Conservation (phyloP, 2,329 filamentous ascomycete genomes). For the Alternaria gansuensis region DNA sequence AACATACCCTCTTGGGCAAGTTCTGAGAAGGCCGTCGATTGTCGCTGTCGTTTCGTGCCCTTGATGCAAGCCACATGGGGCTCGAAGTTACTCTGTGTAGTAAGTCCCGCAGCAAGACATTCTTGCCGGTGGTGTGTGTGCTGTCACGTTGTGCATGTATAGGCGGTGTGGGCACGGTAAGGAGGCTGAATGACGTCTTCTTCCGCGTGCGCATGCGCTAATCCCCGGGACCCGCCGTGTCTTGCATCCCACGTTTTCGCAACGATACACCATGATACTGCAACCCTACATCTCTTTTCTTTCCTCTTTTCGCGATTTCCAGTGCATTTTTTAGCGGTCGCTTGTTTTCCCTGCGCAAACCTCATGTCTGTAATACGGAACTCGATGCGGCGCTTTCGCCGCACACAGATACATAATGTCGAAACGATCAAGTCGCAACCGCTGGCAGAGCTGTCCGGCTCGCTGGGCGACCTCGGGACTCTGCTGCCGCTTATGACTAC, state of each 20-base stretch:
- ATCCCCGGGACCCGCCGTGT: slow-evolving; percentile 6
- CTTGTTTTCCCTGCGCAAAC: background rate
- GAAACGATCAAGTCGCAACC: slow-evolving; percentile 64
- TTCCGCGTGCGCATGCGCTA: slow-evolving; percentile 6
- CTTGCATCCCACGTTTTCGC: slow-evolving; percentile 6
- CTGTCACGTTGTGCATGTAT: slow-evolving; percentile 1
- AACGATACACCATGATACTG: slow-evolving; percentile 6
- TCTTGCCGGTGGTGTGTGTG: background rate
- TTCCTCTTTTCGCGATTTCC: background rate
- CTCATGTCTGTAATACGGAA: slow-evolving; percentile 35
- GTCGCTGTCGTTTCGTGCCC: slow-evolving; percentile 13
- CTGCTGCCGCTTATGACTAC: slow-evolving; percentile 89
- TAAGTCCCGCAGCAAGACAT: background rate
- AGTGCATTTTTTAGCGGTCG: background rate
- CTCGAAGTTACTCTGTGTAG: background rate
- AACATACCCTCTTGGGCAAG: background rate
- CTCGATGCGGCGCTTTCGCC: slow-evolving; percentile 42
- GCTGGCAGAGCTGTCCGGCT: slow-evolving; percentile 83
- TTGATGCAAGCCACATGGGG: slow-evolving; percentile 1
- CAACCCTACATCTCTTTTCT: slow-evolving; percentile 5
- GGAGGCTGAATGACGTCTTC: slow-evolving; percentile 16
- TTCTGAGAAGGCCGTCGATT: background rate
- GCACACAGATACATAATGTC: slow-evolving; percentile 60
- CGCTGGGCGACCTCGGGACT: slow-evolving; percentile 88
- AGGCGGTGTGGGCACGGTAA: slow-evolving; percentile 3